Percentiles rank a stretch among this genome's conserved stretches.
Evolutionary conservation across 192 early-diverging fungal species (phyloP).

Genomic region (Coemansia sp.): DNA sequence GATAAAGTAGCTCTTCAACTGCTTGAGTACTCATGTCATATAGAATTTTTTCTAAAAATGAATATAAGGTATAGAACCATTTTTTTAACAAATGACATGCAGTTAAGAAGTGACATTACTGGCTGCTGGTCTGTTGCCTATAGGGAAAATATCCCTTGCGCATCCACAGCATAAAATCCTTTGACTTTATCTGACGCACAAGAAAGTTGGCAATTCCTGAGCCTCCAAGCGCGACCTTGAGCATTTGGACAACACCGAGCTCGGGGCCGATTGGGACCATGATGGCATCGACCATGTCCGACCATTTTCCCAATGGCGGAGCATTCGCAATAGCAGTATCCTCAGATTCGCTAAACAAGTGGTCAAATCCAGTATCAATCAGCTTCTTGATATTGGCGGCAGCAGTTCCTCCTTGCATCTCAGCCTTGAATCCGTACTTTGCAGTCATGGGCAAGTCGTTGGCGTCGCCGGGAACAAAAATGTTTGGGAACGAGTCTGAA

Average conservation of each 20-base stretch:
- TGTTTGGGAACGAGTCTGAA: conserved; percentile 46
- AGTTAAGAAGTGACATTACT: not conserved
- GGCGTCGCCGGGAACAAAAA: conserved; percentile 63
- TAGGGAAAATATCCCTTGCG: conserved; percentile 33
- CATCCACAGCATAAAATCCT: conserved; percentile 50
- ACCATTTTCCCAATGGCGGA: conserved; percentile 34
- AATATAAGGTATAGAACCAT: not conserved
- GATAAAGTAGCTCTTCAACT: too few species aligned
- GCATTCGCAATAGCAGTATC: conserved; percentile 12
- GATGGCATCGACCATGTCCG: conserved; percentile 38
- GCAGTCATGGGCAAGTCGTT: conserved; percentile 47
- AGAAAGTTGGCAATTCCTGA: conserved; percentile 26
- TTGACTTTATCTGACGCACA: conserved; percentile 38
- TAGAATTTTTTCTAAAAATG: too few species aligned
- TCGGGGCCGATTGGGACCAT: conserved; percentile 48
- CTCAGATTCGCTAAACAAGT: not conserved
- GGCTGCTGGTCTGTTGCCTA: not conserved
- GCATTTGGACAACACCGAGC: conserved; percentile 36
- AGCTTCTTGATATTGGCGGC: conserved; percentile 40
- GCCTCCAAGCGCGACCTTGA: conserved; percentile 36
- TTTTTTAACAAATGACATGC: not conserved
- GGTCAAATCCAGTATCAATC: conserved; percentile 36
- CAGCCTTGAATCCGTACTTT: conserved; percentile 55
- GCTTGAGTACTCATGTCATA: not conserved
- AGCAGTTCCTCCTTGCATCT: conserved; percentile 48